phyloP scores from a whole-genome alignment of 2,329 filamentous ascomycete species.

The Rhynchosporium graminicola region DNA sequence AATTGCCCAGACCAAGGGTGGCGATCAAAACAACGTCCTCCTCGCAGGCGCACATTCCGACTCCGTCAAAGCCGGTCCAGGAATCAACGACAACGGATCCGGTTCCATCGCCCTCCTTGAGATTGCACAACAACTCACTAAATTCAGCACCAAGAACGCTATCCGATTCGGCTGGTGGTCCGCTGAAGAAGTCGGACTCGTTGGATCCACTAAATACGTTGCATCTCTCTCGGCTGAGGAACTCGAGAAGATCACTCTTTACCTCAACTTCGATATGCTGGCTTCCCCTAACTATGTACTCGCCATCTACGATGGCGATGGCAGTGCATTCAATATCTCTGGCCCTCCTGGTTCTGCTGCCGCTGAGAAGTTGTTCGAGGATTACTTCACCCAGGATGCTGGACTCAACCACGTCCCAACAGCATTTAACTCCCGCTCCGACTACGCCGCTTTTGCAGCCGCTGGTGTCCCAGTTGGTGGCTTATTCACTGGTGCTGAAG shows the following conservation, averaged over 20 bases:
- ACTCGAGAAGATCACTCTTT: constrained; percentile 61
- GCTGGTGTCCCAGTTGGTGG: constrained; percentile 72
- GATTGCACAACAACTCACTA: constrained; percentile 57
- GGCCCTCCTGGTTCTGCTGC: constrained; percentile 52
- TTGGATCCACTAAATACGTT: constrained; percentile 64
- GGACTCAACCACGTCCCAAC: constrained; percentile 48
- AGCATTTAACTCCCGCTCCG: constrained; percentile 74
- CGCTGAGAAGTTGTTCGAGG: constrained; percentile 21
- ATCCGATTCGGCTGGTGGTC: constrained; percentile 68
- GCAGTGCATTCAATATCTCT: constrained; percentile 41
- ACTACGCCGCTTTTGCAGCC: constrained; percentile 75
- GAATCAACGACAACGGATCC: constrained; percentile 43
- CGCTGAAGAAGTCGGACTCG: constrained; percentile 63
- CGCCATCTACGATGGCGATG: constrained; percentile 61
- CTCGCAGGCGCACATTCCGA: constrained; percentile 66
- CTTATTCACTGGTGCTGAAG: constrained; percentile 75
- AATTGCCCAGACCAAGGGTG: constrained; percentile 59
- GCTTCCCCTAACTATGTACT: constrained; percentile 64
- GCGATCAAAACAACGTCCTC: constrained; percentile 63
- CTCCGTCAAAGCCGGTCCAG: constrained; percentile 59
- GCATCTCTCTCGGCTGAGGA: constrained; percentile 53
- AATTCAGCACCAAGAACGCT: constrained; percentile 61
- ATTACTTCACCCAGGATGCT: constrained; percentile 19
- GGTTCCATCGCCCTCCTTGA: constrained; percentile 54
- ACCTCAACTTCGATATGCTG: constrained; percentile 71